Base-by-base conservation (phyloP, 2,329 filamentous ascomycete species). In the Exophiala sideris region DNA sequence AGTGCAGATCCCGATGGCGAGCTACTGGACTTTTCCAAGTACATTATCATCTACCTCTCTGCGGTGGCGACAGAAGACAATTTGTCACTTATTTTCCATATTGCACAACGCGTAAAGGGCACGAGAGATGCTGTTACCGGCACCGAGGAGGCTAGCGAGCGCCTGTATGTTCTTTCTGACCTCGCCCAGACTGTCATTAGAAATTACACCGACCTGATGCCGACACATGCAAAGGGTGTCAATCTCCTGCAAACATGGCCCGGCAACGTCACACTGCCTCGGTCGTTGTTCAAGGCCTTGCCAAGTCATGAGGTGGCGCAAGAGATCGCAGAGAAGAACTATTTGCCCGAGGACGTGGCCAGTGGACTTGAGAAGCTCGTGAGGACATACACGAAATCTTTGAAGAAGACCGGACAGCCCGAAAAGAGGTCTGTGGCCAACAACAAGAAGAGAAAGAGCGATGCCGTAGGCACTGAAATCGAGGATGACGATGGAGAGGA, bases 61-160 rank as follows among this genome's bases (percentile, higher is more conserved):
- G 84, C 86, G 35, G 85, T 96, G 14, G 89, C 89, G 8, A 92
- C 85, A 0, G 88, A 95, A 68, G 83, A 89, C 41, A 99, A 96
- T 64, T 78, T 97, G 12, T 87, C 88, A 0, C 76, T 96, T 57
- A 91, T 99, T 38, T 94, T 88, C 75, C 90, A 94, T 69, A 88
- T 96, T 58, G 91, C 91, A 10, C 91, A 97, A 71, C 85, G 91
- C 8, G 86, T 96, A 50, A 99, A 99, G 76, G 88, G 92, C 70
- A 88, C 91, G 8, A 81, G 83, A 39, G 94, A 99, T 68, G 88
- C 83, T 10, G 83, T 97, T 56, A 79, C 81, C 20, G 80, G 70
- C 42, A 84, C 50, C 6, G 70, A 74, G 24, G 65, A 68, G 18
- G 69, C 75, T 8, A 72, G 68, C n/a, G 68, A 67, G 24, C 69